A percentile compares a stretch with the other conserved stretches of the same genome.
These are phyloP conservation scores for Salix purpurea DNA, from an alignment of 345 rosid genomes.

Conservation along the genomic window DNA sequence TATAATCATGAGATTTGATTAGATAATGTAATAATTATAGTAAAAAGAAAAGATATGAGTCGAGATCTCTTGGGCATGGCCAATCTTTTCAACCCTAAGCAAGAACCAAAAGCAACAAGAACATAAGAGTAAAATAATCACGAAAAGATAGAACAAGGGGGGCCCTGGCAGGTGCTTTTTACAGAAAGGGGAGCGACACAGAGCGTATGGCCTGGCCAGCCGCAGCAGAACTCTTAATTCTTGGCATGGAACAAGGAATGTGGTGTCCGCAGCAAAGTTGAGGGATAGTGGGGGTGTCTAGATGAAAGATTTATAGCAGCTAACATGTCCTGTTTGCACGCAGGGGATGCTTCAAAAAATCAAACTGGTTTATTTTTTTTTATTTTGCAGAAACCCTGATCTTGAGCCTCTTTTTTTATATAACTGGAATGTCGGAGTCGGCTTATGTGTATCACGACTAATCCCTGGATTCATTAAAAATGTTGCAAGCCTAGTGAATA, in stretches of 20 bases:
- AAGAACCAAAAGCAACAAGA: neutral
- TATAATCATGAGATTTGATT: too few species aligned
- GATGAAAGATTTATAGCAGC: too few species aligned
- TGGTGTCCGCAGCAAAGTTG: neutral
- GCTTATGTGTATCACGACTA: too few species aligned
- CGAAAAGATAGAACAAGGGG: neutral
- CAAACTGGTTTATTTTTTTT: too few species aligned
- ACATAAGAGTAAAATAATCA: neutral
- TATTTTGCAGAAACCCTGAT: too few species aligned
- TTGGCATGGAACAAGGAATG: neutral
- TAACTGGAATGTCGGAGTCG: too few species aligned
- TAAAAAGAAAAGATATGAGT: neutral
- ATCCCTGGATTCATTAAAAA: too few species aligned
- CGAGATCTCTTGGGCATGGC: neutral
- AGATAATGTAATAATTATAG: neutral
- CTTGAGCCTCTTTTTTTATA: too few species aligned
- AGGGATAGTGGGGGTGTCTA: neutral
- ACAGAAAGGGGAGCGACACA: neutral
- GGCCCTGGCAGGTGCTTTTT: too few species aligned
- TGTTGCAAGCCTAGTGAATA: too few species aligned
- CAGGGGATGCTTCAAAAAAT: too few species aligned
- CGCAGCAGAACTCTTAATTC: neutral
- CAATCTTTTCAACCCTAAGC: neutral
- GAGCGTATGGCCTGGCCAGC: neutral
- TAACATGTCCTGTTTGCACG: too few species aligned